These are phyloP conservation scores for Cercospora nicotianae DNA, from an alignment of 2,329 filamentous ascomycete species.

Conservation along the genomic window DNA sequence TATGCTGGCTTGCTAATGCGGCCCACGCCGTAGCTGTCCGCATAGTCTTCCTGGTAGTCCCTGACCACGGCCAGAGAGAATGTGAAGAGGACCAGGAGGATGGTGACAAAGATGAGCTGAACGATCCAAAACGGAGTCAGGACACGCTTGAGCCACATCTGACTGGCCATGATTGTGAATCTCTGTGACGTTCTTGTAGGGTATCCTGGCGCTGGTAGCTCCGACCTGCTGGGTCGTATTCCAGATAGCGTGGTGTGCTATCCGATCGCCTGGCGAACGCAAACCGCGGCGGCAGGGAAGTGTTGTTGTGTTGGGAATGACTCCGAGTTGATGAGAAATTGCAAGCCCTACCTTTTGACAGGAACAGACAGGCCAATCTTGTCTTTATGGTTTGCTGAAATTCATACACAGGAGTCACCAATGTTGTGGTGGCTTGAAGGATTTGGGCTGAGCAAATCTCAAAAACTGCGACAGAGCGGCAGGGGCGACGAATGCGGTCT, in stretches of 20 bases:
- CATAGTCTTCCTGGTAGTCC: conserved; percentile 10
- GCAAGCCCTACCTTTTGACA: neutral
- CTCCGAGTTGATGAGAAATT: conserved; percentile 1
- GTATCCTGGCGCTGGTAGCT: conserved; percentile 5
- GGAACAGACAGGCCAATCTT: neutral
- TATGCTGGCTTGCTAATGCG: conserved; percentile 11
- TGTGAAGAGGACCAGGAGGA: conserved; percentile 19
- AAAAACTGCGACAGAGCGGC: conserved; percentile 2
- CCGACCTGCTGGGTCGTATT: conserved; percentile 8
- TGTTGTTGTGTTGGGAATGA: neutral
- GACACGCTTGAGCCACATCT: conserved; percentile 34
- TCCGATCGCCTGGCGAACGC: neutral
- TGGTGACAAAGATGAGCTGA: conserved; percentile 25
- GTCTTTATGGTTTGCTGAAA: neutral
- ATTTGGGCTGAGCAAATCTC: conserved; percentile 14
- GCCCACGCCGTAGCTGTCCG: conserved; percentile 3
- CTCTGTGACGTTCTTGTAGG: neutral
- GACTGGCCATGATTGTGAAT: conserved; percentile 22
- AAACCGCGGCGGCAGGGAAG: neutral
- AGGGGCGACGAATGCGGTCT: neutral
- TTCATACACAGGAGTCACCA: neutral
- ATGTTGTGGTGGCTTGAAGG: conserved; percentile 9
- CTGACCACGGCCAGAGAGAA: conserved; percentile 12
- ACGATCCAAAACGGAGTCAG: conserved; percentile 35
- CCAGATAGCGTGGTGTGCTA: conserved; percentile 1